Conservation (phyloP, 2,329 filamentous ascomycete species). For the Leptographium radiaticola region DNA sequence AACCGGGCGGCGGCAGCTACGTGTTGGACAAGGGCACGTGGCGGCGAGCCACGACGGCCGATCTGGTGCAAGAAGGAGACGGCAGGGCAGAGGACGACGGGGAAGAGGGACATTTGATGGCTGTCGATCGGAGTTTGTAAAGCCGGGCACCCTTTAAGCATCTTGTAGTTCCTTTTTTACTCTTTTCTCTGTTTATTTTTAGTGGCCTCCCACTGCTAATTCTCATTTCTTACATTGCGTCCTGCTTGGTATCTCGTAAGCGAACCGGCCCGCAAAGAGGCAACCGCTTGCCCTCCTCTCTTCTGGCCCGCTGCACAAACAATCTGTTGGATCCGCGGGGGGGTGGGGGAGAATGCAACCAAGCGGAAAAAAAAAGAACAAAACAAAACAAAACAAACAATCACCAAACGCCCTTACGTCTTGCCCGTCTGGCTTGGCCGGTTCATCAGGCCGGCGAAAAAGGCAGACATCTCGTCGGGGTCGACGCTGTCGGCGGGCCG, state of each 20-base stretch:
- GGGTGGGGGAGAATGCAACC: not conserved
- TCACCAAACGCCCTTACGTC: not conserved
- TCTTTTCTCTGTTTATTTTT: too few species aligned
- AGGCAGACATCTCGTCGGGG: conserved; percentile 44
- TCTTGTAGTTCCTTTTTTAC: too few species aligned
- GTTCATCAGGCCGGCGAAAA: conserved; percentile 48
- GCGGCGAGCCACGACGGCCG: conserved; percentile 9
- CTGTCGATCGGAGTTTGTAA: not conserved
- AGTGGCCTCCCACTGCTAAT: too few species aligned
- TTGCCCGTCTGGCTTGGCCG: conserved; percentile 17
- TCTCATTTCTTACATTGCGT: too few species aligned
- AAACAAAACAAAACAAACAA: not conserved
- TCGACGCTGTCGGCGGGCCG: conserved; percentile 26
- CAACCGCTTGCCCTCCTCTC: too few species aligned
- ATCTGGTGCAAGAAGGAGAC: conserved; percentile 7
- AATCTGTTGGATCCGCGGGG: not conserved
- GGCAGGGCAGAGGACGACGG: not conserved
- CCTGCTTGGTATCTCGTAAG: too few species aligned
- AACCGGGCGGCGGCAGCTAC: conserved; percentile 3
- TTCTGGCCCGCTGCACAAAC: too few species aligned
- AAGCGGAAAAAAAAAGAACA: not conserved
- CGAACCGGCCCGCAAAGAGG: too few species aligned
- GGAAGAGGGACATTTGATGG: not conserved
- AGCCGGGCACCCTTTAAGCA: too few species aligned
- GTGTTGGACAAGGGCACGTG: conserved; percentile 12